Evolutionary conservation across 108 stramenopile genomes (phyloP).

Genomic region (Tribonema minus): DNA sequence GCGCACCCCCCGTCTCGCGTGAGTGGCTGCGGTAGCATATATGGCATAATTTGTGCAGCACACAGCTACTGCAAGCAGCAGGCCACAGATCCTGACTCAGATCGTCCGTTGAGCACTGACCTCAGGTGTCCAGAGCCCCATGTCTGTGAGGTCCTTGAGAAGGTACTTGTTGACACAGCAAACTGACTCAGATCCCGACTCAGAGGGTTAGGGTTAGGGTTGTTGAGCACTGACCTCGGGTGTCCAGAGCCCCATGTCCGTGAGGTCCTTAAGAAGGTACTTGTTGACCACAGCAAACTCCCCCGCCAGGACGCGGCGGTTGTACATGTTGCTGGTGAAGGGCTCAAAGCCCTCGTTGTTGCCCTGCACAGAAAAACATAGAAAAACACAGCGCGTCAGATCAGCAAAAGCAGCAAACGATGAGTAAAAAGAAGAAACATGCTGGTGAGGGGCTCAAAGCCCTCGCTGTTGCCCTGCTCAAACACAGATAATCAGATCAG

Average conservation of each 20-base stretch:
- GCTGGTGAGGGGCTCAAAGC: conserved; percentile 87
- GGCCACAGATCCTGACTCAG: no score
- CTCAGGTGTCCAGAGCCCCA: conserved; percentile 82
- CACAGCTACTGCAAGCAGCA: no score
- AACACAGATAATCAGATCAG: neutral
- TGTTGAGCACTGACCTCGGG: conserved; percentile 33
- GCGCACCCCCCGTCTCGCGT: no score
- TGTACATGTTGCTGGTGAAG: conserved; percentile 86
- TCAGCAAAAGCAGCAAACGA: no score
- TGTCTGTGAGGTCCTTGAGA: conserved; percentile 79
- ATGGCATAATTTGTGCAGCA: no score
- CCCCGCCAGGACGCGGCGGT: conserved; percentile 89
- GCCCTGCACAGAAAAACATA: conserved; percentile 51
- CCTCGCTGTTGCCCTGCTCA: conserved; percentile 82
- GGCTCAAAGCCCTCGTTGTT: conserved; percentile 97
- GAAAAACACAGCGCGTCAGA: neutral
- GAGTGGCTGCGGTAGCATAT: no score
- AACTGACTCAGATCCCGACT: no score
- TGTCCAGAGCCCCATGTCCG: conserved; percentile 88
- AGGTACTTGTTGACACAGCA: conserved; percentile 91
- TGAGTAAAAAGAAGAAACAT: no score
- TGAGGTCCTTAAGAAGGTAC: conserved; percentile 83
- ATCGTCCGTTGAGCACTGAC: conserved; percentile 62
- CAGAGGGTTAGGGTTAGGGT: neutral
- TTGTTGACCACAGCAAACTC: conserved; percentile 93